A percentile compares a stretch with the other conserved stretches of the same genome.
phyloP scores from a whole-genome alignment of 257 asterid genomes.

The Paraleonurus japonicus region DNA sequence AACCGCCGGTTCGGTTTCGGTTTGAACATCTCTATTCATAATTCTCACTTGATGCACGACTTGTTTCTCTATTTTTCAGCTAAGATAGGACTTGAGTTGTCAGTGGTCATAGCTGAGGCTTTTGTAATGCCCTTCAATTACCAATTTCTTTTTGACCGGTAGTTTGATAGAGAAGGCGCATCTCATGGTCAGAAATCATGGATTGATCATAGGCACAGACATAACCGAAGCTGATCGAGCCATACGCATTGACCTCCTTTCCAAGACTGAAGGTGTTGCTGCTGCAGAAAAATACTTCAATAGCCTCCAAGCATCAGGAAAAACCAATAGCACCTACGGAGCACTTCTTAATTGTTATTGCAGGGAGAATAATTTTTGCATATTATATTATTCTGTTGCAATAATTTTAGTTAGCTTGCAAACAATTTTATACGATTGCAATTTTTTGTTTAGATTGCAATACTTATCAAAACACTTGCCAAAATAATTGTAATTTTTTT shows the following conservation, averaged over 20 bases:
- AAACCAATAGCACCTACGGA: constrained; percentile 63
- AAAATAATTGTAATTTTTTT: too few species aligned
- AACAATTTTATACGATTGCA: too few species aligned
- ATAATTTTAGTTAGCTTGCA: too few species aligned
- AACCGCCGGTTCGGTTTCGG: too few species aligned
- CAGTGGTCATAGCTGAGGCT: not conserved
- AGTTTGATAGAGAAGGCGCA: not conserved
- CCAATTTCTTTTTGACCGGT: too few species aligned
- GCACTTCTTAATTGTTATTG: constrained; percentile 68
- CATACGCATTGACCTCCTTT: constrained; percentile 57
- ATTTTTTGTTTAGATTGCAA: too few species aligned
- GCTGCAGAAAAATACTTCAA: constrained; percentile 69
- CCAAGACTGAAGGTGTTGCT: constrained; percentile 42
- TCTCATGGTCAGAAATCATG: too few species aligned
- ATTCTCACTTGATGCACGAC: not conserved
- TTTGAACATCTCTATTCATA: too few species aligned
- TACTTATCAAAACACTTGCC: too few species aligned
- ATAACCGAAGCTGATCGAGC: constrained; percentile 48
- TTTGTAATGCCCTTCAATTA: not conserved
- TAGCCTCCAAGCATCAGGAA: constrained; percentile 43
- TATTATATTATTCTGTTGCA: too few species aligned
- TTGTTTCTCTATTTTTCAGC: not conserved
- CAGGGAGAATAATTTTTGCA: too few species aligned
- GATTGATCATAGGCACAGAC: too few species aligned
- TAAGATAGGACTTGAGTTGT: not conserved